Evolutionary conservation across 345 rosid species (phyloP).

Genomic region (rapeseed (Brassica napus)): DNA sequence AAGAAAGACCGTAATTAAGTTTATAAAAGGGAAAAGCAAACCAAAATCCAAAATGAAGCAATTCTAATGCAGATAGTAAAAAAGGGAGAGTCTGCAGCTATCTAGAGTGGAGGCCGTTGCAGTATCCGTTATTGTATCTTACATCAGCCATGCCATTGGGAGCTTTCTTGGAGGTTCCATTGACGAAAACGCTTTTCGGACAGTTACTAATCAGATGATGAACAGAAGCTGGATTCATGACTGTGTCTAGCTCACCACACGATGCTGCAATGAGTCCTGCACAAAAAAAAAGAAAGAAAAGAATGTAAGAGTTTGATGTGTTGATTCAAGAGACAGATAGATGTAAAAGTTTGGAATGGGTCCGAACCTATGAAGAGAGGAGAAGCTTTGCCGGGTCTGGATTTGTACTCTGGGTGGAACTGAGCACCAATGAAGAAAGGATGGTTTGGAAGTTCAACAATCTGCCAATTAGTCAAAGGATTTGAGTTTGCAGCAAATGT

Average conservation of each 20-base stretch:
- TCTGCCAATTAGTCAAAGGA: conserved; percentile 40
- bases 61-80: background rate
- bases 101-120: conserved; percentile 63
- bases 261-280: conserved; percentile 87
- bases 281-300: conserved; percentile 4
- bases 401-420: conserved; percentile 95
- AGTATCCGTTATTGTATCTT: conserved; percentile 50
- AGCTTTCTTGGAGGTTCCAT: conserved; percentile 51
- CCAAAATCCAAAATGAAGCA: conserved; percentile 20
- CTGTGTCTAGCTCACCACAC: conserved; percentile 55
- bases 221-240: conserved; percentile 37
- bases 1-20: conserved; percentile 9
- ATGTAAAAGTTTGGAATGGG: conserved; percentile 21
- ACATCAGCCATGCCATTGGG: conserved; percentile 52
- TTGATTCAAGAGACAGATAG: background rate
- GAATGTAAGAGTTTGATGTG: background rate
- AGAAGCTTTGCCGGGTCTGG: conserved; percentile 92
- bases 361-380: conserved; percentile 80
- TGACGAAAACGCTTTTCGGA: conserved; percentile 38
- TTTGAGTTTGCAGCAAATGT: conserved; percentile 6
- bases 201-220: conserved; percentile 44
- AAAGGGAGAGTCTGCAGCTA: conserved; percentile 2
- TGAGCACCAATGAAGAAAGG: conserved; percentile 80
- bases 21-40: background rate
- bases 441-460: conserved; percentile 63